Conservation (phyloP, 352 stramenopile genomes). For the Pythium angustatum region DNA sequence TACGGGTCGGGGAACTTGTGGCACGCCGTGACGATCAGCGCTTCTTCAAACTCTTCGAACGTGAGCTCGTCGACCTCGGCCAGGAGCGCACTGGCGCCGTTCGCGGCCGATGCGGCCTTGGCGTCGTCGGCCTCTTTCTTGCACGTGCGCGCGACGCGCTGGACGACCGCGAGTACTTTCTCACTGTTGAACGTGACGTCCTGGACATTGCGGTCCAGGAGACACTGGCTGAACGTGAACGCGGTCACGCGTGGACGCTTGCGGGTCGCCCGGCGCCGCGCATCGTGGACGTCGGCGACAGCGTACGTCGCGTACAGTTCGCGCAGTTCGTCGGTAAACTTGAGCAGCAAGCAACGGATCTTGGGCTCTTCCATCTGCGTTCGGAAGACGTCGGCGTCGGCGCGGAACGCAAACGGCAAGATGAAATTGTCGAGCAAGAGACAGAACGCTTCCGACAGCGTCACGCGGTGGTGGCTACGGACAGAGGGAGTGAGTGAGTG, state of each 20-base stretch:
- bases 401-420: conserved; percentile 70
- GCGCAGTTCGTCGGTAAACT: conserved; percentile 61
- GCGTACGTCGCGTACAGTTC: conserved; percentile 60
- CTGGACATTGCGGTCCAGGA: conserved; percentile 61
- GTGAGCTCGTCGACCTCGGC: conserved; percentile 54
- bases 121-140: conserved; percentile 32
- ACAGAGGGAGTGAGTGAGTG: neutral
- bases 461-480: conserved; percentile 53
- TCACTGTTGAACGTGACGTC: conserved; percentile 66
- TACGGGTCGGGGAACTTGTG: conserved; percentile 82
- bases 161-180: conserved; percentile 57
- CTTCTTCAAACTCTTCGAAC: conserved; percentile 71
- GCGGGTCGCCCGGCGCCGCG: conserved; percentile 9
- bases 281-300: conserved; percentile 44
- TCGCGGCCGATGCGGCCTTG: conserved; percentile 7
- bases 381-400: conserved; percentile 70
- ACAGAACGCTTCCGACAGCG: conserved; percentile 75
- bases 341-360: conserved; percentile 61
- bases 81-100: no score
- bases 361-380: conserved; percentile 71
- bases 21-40: conserved; percentile 66
- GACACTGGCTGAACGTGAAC: conserved; percentile 62
- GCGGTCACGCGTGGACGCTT: conserved; percentile 50
- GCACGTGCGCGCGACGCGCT: conserved; percentile 42
- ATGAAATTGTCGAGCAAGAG: conserved; percentile 77